A percentile compares a stretch with the other conserved stretches of the same genome.
Evolutionary conservation across 805 yeast species (phyloP).

Genomic region (Ogataea methylovora): DNA sequence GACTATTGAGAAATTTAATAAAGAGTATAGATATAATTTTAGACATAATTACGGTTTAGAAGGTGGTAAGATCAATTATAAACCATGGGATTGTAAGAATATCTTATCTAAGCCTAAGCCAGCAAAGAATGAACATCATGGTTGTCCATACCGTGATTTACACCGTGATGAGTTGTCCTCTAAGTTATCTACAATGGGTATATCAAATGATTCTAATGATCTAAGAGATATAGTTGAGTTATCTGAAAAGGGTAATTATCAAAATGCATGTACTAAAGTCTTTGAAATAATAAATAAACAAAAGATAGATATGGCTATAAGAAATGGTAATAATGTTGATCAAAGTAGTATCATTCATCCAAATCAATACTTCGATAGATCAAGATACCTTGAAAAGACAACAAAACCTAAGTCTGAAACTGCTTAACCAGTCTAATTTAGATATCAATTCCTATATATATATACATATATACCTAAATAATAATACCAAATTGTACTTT

Average conservation of each 20-base stretch:
- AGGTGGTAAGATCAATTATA: constrained; percentile 80
- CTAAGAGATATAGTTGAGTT: constrained; percentile 59
- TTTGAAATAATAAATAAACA: constrained; percentile 63
- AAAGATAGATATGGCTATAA: constrained; percentile 27
- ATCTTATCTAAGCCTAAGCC: constrained; percentile 71
- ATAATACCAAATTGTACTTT: no score
- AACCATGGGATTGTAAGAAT: constrained; percentile 78
- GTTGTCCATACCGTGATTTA: constrained; percentile 87
- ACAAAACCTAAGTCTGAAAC: constrained; percentile 4
- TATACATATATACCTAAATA: no score
- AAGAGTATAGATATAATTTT: constrained; percentile 83
- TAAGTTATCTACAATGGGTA: constrained; percentile 57
- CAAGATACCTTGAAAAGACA: constrained; percentile 45
- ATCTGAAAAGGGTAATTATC: constrained; percentile 62
- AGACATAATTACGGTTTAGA: constrained; percentile 83
- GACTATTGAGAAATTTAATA: constrained; percentile 69
- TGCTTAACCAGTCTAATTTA: no score
- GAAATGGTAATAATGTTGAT: constrained; percentile 35
- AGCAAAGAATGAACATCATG: constrained; percentile 63
- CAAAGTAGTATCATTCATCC: constrained; percentile 75
- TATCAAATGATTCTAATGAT: constrained; percentile 42
- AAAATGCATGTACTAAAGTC: constrained; percentile 84
- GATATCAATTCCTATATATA: no score
- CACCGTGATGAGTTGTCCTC: constrained; percentile 52
- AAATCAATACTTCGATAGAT: constrained; percentile 76